Base-by-base conservation (phyloP, 495 filamentous ascomycete species). In the Neurospora sp. region DNA sequence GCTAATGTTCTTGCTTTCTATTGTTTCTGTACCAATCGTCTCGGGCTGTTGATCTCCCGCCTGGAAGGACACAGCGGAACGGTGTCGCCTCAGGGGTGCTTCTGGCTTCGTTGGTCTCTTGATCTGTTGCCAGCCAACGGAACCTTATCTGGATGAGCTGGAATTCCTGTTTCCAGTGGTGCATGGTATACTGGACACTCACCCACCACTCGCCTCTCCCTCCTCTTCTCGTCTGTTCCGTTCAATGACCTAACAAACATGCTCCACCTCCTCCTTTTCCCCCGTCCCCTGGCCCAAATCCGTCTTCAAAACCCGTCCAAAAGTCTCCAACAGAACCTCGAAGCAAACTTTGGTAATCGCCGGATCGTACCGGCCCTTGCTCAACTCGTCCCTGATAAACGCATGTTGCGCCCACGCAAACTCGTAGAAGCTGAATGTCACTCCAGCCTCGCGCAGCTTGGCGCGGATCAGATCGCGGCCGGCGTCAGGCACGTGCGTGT, bases 341-440 rank as follows among this genome's bases (percentile, higher is more conserved):
- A 97, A 97, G 82, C 94, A 97, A n/a, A 92, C 87, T 79, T 93
- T 93, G 12, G 89, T 89, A 71, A 98, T 88, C 3, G 90, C 92
- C 0, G 95, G 93, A 76, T 98, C 95, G 76, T 97, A 98, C 14
- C 95, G 87, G 6, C 94, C 94, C 83, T 97, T 98, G 78, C 91
- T 94, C 65, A 94, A 84, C 82, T 98, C 95, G 78, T 97, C 95
- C n/a, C 95, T 88, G 78, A 98, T 97, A 77, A 98, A 98, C 0
- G 94, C 93, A 84, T 96, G 95, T 79, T 98, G 95, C 27, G 95
- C 93, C 88, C 93, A 94, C 20, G 94, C 92, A 72, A 91, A 87
- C 80, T 98, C 95, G 81, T 97, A 94, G 76, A 91, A 97, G 78
- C 90, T 89, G 77, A 96, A 97, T 10, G 86, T 82, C 3, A 90